A percentile compares a stretch with the other conserved stretches of the same genome.
These are phyloP conservation scores for Aspergillus sp. DNA, from an alignment of 2,329 filamentous ascomycete species.

Conservation along the genomic window DNA sequence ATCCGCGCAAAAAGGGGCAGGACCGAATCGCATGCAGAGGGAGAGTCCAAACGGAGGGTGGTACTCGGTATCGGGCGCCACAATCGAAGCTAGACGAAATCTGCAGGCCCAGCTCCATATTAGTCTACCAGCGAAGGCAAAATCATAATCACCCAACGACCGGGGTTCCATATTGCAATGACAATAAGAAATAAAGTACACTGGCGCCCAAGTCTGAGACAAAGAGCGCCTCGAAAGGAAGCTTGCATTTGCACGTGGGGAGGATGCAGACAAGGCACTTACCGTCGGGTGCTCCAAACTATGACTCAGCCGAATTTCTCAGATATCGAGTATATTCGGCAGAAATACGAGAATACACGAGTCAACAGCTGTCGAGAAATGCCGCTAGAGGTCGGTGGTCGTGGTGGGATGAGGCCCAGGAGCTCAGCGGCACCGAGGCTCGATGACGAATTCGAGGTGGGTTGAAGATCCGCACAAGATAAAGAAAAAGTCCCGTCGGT, in stretches of 20 bases:
- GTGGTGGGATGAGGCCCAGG: not conserved
- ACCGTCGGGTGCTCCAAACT: not conserved
- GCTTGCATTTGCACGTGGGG: not conserved
- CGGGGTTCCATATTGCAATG: not conserved
- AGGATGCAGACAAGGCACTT: slow-evolving; percentile 5
- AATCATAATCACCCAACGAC: not conserved
- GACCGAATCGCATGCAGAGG: not conserved
- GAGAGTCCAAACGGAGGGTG: not conserved
- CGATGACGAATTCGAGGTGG: not conserved
- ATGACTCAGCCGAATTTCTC: not conserved
- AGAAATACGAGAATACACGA: not conserved
- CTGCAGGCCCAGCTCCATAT: not conserved
- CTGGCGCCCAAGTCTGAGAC: not conserved
- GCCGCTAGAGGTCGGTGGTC: not conserved
- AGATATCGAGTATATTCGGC: not conserved
- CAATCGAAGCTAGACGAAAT: not conserved
- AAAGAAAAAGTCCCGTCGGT: not conserved
- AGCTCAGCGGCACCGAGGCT: slow-evolving; percentile 3
- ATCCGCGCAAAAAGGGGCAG: not conserved
- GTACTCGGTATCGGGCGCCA: not conserved
- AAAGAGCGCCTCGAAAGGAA: not conserved
- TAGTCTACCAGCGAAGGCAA: not conserved
- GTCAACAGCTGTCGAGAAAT: not conserved
- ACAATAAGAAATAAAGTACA: not conserved
- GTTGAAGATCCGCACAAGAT: not conserved